Evolutionary conservation across 1,284 basidiomycete genomes (phyloP), one percentile per base, ranked within the genome.

Genomic region (Pterulicium gracile): DNA sequence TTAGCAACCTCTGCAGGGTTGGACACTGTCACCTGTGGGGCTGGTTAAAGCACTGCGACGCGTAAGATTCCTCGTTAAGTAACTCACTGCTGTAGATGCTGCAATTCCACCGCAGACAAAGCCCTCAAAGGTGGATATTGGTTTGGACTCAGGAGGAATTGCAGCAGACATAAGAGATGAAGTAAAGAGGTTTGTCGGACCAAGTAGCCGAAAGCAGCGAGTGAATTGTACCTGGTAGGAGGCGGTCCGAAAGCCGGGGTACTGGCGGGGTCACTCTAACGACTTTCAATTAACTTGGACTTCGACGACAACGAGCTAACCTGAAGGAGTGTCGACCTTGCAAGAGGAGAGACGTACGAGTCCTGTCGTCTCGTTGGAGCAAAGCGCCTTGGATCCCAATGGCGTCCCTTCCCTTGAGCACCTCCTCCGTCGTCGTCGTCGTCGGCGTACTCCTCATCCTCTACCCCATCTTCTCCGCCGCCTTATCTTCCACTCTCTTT

Each of bases 1-100:
- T 97, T 97, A 49, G 88, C 87, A 23, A 96, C 91, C 59, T 96
- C 93, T 7, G 89, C 86, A 46, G 85, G 84, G 55, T 89, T 89
- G 3, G 86, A 88, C 48, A 89, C 67, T 7, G 86, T 89, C 42
- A 89, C 86, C 86, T 88, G 53, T 42, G 40, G 43, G 52, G 32
- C 19, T 18, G 46, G 46, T 52, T 48, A 42, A 46, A 47, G 27
- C 42, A 5, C 13, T 34, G 17, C 49, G 42, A 34, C 14, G 32
- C 41, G 27, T 22, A 22, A 27, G 23, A 27, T 45, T 3, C 19
- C 10, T 23, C 23, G 39, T 49, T 51, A 41, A 12, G 18, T 41
- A 14, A 62, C 73, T 40, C 56, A 92, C 91, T 34, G 91, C 93
- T 40, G 87, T 82, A 58, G 79, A 88, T 49, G 90, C 93, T 48